Base-by-base conservation (phyloP, 1,139 yeast genomes). In the Hyphopichia khmerensis region DNA sequence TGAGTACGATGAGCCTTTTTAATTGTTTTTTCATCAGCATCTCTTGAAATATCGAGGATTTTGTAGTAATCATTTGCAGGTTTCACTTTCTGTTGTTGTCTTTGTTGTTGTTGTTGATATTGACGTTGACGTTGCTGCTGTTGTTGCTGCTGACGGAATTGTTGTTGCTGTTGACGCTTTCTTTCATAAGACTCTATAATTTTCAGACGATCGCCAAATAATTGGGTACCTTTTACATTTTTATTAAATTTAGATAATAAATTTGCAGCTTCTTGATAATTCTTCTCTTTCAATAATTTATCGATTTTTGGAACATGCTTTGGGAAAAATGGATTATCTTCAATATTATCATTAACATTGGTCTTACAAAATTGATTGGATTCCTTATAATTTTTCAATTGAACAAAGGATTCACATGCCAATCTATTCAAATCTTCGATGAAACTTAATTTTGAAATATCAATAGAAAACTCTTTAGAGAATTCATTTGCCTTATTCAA, bases 21-120 rank as follows among this genome's bases (percentile, higher is more conserved):
- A 50, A 93, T 84, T 11, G 87, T 85, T 50, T 77, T 76, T 1
- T 80, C 84, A 46, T 80, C 83, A 0, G 97, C 96, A 49, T 79
- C 79, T 43, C 76, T 72, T 0, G 81, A 52, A 8, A 91, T 76
- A 19, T 82, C 96, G 13, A 93, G 68, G 3, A 87, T 74, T 57
- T 87, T 88, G 64, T 93, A 93, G 57, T 88, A 88, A 60, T 93
- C 96, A 46, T 79, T 80, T 44, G 78, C 72, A 18, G 83, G 80
- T 31, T 73, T 67, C 19, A 69, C 72, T 31, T 56, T 63, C 18
- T 57, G 67, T 41, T 64, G 73, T 32, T 64, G 72, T 31, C 59
- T 70, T 26, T 65, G 75, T 33, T 65, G 76, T 15, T 66, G 75
- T 17, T 75, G 80, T 38, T 70, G 75, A 36, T 71, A 74, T 21